Conservation (phyloP, 768 basidiomycete genomes). For the Tulasnella sp. region DNA sequence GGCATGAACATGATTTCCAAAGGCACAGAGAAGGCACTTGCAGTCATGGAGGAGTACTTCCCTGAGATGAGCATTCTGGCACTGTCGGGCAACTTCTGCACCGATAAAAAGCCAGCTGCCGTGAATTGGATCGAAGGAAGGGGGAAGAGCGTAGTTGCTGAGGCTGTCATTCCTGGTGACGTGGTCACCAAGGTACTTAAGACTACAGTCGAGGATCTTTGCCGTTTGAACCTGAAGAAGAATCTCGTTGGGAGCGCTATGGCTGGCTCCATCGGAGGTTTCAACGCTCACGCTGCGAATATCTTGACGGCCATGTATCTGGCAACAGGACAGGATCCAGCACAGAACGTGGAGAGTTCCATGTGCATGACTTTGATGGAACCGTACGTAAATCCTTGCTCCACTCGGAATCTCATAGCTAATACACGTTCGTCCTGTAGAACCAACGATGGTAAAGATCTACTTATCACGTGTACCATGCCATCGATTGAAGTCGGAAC, state of each 20-base stretch:
- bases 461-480: slow-evolving; percentile 90
- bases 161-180: slow-evolving; percentile 82
- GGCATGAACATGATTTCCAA: slow-evolving; percentile 99
- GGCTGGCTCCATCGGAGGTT: slow-evolving; percentile 93
- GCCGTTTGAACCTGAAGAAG: slow-evolving; percentile 92
- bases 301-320: slow-evolving; percentile 91
- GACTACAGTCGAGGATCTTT: slow-evolving; percentile 85
- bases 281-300: slow-evolving; percentile 97
- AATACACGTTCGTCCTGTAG: slow-evolving; percentile 28
- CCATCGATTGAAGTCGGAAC: slow-evolving; percentile 98
- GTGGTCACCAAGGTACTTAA: slow-evolving; percentile 83
- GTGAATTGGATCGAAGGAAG: slow-evolving; percentile 99
- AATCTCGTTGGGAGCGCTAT: slow-evolving; percentile 95
- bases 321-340: slow-evolving; percentile 96
- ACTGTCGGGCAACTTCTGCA: slow-evolving; percentile 95
- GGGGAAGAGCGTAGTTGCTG: slow-evolving; percentile 94
- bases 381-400: slow-evolving; percentile 48
- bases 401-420: not conserved
- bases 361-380: slow-evolving; percentile 99
- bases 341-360: slow-evolving; percentile 97
- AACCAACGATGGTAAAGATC: slow-evolving; percentile 75
- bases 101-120: slow-evolving; percentile 98
- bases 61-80: slow-evolving; percentile 86
- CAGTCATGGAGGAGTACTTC: slow-evolving; percentile 59
- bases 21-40: slow-evolving; percentile 90